Evolutionary conservation across 2,329 filamentous ascomycete genomes (phyloP).

Genomic region (Cladosporium sp.): DNA sequence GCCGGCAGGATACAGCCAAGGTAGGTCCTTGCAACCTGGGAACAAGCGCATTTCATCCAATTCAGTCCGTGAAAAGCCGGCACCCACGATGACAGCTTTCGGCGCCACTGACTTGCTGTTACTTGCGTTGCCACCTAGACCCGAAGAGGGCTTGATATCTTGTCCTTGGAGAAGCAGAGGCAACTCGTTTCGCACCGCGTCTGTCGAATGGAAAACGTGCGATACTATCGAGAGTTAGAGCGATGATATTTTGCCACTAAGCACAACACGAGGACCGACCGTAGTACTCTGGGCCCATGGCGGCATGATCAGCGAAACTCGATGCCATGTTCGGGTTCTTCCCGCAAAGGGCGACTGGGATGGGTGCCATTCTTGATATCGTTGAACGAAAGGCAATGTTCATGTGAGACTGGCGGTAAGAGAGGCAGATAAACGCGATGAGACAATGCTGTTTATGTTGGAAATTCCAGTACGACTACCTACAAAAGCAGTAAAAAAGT

Average conservation of each 20-base stretch:
- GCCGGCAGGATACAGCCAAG: constrained; percentile 28
- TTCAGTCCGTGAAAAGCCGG: constrained; percentile 29
- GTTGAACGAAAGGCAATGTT: constrained; percentile 5
- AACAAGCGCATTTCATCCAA: constrained; percentile 27
- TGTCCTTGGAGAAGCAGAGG: constrained; percentile 26
- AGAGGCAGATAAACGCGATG: background rate
- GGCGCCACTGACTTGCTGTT: constrained; percentile 24
- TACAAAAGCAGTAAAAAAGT: background rate
- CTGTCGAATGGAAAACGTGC: constrained; percentile 30
- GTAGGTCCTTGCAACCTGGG: constrained; percentile 25
- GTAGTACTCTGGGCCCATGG: constrained; percentile 29
- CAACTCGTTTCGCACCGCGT: constrained; percentile 27
- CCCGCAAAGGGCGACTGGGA: constrained; percentile 30
- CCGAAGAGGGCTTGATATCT: constrained; percentile 26
- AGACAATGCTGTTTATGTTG: background rate
- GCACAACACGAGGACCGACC: constrained; percentile 16
- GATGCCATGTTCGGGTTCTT: constrained; percentile 28
- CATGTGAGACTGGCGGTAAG: constrained; percentile 2
- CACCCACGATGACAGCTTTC: constrained; percentile 31
- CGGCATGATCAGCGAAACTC: constrained; percentile 23
- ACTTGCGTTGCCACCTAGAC: constrained; percentile 27
- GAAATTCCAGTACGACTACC: background rate
- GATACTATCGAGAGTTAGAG: constrained; percentile 26
- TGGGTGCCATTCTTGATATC: constrained; percentile 24
- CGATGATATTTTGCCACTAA: background rate